Percentiles rank a stretch among this genome's conserved stretches.
Conservation (phyloP, 192 early-diverging fungal genomes). For the Obelidium mucronatum region DNA sequence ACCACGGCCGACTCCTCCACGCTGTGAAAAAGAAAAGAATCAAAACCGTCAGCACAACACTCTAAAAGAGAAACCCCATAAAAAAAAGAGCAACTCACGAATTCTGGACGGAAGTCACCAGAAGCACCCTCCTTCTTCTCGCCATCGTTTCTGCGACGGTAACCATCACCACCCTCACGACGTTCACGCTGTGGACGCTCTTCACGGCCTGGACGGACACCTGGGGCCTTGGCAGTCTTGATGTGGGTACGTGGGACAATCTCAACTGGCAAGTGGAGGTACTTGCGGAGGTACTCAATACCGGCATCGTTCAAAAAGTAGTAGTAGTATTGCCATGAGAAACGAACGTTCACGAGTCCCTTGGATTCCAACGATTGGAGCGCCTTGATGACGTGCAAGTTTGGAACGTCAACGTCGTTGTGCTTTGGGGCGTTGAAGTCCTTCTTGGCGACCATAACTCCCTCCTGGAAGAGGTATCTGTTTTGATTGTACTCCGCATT, state of each 20-base stretch:
- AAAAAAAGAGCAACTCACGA: constrained; percentile 63
- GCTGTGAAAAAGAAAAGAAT: constrained; percentile 50
- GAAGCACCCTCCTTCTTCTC: constrained; percentile 90
- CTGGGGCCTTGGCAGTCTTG: constrained; percentile 84
- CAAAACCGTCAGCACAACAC: not conserved
- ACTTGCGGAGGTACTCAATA: constrained; percentile 95
- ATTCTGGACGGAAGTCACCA: constrained; percentile 96
- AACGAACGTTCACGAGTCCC: constrained; percentile 93
- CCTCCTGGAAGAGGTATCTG: constrained; percentile 71
- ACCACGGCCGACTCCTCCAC: constrained; percentile 91
- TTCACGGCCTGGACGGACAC: constrained; percentile 72
- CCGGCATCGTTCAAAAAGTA: constrained; percentile 98
- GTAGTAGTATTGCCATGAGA: constrained; percentile 99
- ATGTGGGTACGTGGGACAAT: constrained; percentile 98
- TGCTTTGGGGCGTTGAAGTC: constrained; percentile 97
- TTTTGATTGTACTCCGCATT: no score
- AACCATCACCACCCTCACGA: constrained; percentile 73
- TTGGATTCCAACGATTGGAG: constrained; percentile 95
- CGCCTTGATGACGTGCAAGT: constrained; percentile 99
- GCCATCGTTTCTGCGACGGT: constrained; percentile 86
- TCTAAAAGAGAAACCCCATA: constrained; percentile 2
- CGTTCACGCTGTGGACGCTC: constrained; percentile 64
- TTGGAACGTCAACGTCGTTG: constrained; percentile 95
- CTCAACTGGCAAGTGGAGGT: constrained; percentile 96
- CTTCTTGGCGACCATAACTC: constrained; percentile 99